These are phyloP conservation scores for Trichoderma sp. DNA, from an alignment of 2,329 filamentous ascomycete genomes.

Conservation along the genomic window DNA sequence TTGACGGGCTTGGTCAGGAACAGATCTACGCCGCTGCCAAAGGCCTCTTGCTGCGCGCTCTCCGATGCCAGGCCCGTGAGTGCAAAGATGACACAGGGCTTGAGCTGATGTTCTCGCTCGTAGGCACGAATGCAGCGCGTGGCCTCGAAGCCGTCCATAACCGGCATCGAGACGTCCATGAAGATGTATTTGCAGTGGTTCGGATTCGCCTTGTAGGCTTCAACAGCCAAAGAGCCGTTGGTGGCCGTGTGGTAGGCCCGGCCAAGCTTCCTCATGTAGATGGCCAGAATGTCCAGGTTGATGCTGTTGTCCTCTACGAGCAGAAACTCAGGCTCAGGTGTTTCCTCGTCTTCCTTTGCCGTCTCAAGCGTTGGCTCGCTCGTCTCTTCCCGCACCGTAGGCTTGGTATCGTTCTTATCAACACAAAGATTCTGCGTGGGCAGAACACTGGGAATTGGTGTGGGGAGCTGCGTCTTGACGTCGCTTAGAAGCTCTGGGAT, in stretches of 20 bases:
- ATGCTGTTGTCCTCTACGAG: conserved; percentile 30
- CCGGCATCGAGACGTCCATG: conserved; percentile 61
- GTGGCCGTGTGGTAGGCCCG: conserved; percentile 38
- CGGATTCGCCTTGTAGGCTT: conserved; percentile 36
- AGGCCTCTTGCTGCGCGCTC: conserved; percentile 56
- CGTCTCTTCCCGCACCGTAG: background rate
- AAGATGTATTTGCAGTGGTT: conserved; percentile 40
- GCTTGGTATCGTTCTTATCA: background rate
- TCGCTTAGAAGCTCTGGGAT: conserved; percentile 5
- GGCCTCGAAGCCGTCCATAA: conserved; percentile 58
- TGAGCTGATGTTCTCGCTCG: conserved; percentile 49
- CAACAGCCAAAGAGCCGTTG: conserved; percentile 43
- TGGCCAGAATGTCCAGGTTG: conserved; percentile 34
- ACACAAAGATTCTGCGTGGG: background rate
- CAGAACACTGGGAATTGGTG: conserved; percentile 2
- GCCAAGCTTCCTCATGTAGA: conserved; percentile 44
- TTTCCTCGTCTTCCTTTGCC: background rate
- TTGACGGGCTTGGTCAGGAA: conserved; percentile 60
- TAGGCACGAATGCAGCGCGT: conserved; percentile 55
- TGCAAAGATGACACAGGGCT: conserved; percentile 53
- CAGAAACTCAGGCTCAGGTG: conserved; percentile 19
- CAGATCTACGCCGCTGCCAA: conserved; percentile 56
- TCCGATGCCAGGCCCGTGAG: conserved; percentile 57
- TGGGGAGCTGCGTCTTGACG: conserved; percentile 1
- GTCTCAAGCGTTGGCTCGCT: background rate